A percentile compares a stretch with the other conserved stretches of the same genome.
Conservation (phyloP, 83 land plant genomes). For the Diphasiastrum complanatum region DNA sequence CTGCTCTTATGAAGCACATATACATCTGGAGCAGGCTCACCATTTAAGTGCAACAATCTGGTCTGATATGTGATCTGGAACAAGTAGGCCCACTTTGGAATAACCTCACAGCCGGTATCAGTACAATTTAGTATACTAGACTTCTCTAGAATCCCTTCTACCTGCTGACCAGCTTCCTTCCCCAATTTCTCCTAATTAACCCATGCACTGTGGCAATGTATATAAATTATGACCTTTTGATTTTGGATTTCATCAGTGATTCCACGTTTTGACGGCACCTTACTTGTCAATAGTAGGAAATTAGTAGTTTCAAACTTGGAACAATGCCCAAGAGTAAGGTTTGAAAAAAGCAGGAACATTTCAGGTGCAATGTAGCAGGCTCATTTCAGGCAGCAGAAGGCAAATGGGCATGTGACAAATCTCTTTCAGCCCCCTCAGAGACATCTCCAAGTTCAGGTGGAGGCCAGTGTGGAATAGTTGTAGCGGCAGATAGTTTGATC, state of each 20-base stretch:
- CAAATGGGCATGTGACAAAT: conserved; percentile 1
- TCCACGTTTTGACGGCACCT: conserved; percentile 19
- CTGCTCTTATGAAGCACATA: too few relatives aligned
- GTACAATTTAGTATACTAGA: conserved; percentile 37
- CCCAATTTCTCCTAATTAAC: conserved; percentile 31
- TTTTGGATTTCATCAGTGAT: too few relatives aligned
- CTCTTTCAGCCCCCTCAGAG: conserved; percentile 5
- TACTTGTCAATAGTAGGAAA: too few relatives aligned
- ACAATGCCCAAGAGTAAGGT: conserved; percentile 11
- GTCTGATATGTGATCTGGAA: conserved; percentile 54
- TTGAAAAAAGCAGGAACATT: conserved; percentile 15
- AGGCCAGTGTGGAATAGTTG: conserved; percentile 25
- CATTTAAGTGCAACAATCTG: conserved; percentile 38
- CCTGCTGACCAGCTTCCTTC: conserved; percentile 30
- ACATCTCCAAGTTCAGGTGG: conserved; percentile 13
- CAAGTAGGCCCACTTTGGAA: conserved; percentile 57
- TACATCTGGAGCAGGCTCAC: conserved; percentile 30
- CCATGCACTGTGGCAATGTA: conserved; percentile 45
- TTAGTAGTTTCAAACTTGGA: too few relatives aligned
- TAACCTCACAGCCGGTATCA: conserved; percentile 22
- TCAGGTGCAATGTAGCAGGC: conserved; percentile 11
- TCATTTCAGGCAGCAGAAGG: conserved; percentile 25
- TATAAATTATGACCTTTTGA: too few relatives aligned
- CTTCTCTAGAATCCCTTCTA: conserved; percentile 47
- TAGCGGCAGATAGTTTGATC: conserved; percentile 10